Evolutionary conservation across 352 stramenopile species (phyloP).

Genomic region (Phytopythium litorale): DNA sequence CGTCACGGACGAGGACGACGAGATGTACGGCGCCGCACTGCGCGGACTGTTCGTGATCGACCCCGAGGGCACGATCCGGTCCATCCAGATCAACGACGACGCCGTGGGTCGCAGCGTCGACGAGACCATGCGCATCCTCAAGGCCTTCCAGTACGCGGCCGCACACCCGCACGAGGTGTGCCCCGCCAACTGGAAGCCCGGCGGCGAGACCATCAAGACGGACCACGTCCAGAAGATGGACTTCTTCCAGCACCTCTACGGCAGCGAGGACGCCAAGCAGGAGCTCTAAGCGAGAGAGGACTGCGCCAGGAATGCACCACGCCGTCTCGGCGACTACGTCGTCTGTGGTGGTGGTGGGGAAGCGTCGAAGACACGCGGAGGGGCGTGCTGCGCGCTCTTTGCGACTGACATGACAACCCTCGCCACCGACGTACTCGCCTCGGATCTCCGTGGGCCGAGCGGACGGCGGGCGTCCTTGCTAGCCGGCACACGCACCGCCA

Average conservation of each 20-base stretch:
- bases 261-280: conserved; percentile 42
- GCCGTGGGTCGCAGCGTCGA: conserved; percentile 78
- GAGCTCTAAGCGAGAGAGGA: conserved; percentile 24
- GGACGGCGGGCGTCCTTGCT: not conserved
- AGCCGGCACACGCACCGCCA: not conserved
- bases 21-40: conserved; percentile 73
- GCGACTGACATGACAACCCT: not conserved
- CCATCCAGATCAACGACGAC: conserved; percentile 86
- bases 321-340: not conserved
- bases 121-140: conserved; percentile 80
- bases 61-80: conserved; percentile 75
- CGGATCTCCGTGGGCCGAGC: not conserved
- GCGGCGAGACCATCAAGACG: conserved; percentile 81
- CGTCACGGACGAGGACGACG: conserved; percentile 76
- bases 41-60: conserved; percentile 86
- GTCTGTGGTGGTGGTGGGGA: not conserved
- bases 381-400: not conserved
- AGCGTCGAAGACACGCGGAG: not conserved
- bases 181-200: conserved; percentile 83
- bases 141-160: conserved; percentile 79
- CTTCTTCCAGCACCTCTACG: conserved; percentile 84
- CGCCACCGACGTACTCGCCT: not conserved
- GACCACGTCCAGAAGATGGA: conserved; percentile 81
- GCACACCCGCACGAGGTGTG: conserved; percentile 81
- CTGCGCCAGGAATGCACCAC: no score